Evolutionary conservation across 2,329 filamentous ascomycete species (phyloP).

Genomic region (Lachnellula occidentalis): DNA sequence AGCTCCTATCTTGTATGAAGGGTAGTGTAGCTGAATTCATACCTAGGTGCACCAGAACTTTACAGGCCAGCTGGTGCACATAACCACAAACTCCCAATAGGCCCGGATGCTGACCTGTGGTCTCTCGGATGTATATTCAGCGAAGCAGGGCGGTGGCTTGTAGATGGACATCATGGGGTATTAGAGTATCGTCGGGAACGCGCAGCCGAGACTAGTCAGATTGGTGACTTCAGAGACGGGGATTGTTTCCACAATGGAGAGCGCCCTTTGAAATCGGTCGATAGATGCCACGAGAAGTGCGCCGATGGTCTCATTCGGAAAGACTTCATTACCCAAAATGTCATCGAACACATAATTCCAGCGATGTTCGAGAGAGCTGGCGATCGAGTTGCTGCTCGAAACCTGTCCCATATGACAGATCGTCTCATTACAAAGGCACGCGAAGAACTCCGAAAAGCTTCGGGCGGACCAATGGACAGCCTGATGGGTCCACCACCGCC

Average conservation of each 20-base stretch:
- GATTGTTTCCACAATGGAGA: slow-evolving; percentile 31
- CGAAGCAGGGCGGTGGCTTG: slow-evolving; percentile 27
- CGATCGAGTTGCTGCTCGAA: slow-evolving; percentile 3
- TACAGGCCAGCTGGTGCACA: slow-evolving; percentile 13
- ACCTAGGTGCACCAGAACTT: slow-evolving; percentile 31
- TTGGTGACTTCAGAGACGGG: slow-evolving; percentile 9
- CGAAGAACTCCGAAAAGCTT: background rate
- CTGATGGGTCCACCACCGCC: background rate
- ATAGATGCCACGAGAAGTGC: slow-evolving; percentile 15
- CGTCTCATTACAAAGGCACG: slow-evolving; percentile 1
- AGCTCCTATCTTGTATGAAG: background rate
- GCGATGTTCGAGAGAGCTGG: slow-evolving; percentile 8
- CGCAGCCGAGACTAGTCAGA: slow-evolving; percentile 12
- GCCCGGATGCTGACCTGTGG: slow-evolving; percentile 30
- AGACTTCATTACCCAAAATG: slow-evolving; percentile 12
- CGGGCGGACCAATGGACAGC: background rate
- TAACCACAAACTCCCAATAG: slow-evolving; percentile 8
- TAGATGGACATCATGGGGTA: slow-evolving; percentile 23
- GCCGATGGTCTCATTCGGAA: slow-evolving; percentile 1
- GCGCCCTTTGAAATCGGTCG: slow-evolving; percentile 23
- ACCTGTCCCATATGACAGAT: slow-evolving; percentile 2
- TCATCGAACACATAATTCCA: slow-evolving; percentile 9
- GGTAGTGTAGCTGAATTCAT: background rate
- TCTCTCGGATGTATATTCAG: slow-evolving; percentile 32
- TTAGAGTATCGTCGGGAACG: slow-evolving; percentile 23